A percentile compares a stretch with the other conserved stretches of the same genome.
phyloP scores from a whole-genome alignment of 768 basidiomycete species.

The Lactarius akahatsu region DNA sequence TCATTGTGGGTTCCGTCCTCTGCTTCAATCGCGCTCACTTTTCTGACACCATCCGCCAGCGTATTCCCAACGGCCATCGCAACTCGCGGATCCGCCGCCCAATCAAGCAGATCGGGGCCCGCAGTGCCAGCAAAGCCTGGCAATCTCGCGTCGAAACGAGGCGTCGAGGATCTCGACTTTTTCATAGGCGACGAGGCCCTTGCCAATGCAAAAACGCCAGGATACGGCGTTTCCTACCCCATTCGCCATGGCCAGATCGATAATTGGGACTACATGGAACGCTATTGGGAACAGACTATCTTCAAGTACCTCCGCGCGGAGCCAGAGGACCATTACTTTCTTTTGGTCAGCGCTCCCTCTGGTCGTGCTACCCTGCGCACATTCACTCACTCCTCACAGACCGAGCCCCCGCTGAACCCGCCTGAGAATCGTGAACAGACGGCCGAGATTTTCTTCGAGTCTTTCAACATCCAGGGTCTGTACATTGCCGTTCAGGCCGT shows the following conservation, averaged over 20 bases:
- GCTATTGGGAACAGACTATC: constrained; percentile 99
- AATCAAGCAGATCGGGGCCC: constrained; percentile 64
- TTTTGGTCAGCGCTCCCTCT: constrained; percentile 65
- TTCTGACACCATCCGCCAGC: constrained; percentile 40
- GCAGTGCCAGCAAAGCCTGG: constrained; percentile 83
- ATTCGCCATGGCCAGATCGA: constrained; percentile 98
- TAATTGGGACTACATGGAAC: constrained; percentile 98
- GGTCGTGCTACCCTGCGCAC: not conserved
- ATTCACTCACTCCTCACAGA: constrained; percentile 47
- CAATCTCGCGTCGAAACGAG: constrained; percentile 92
- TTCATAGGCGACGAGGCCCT: constrained; percentile 99
- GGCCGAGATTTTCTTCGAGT: constrained; percentile 99
- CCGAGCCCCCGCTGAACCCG: constrained; percentile 97
- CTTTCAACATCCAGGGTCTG: constrained; percentile 97
- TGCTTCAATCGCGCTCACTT: constrained; percentile 10
- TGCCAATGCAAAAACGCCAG: constrained; percentile 91
- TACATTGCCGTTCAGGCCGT: constrained; percentile 99
- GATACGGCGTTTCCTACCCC: constrained; percentile 93
- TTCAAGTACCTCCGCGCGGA: constrained; percentile 99
- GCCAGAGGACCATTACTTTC: constrained; percentile 98
- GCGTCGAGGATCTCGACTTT: constrained; percentile 98
- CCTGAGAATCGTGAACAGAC: constrained; percentile 99
- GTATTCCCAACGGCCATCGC: constrained; percentile 99
- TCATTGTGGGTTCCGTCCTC: constrained; percentile 72
- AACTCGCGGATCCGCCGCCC: constrained; percentile 70